Evolutionary conservation across 2,329 filamentous ascomycete genomes (phyloP).

Genomic region (Coniochaeta prunicola): DNA sequence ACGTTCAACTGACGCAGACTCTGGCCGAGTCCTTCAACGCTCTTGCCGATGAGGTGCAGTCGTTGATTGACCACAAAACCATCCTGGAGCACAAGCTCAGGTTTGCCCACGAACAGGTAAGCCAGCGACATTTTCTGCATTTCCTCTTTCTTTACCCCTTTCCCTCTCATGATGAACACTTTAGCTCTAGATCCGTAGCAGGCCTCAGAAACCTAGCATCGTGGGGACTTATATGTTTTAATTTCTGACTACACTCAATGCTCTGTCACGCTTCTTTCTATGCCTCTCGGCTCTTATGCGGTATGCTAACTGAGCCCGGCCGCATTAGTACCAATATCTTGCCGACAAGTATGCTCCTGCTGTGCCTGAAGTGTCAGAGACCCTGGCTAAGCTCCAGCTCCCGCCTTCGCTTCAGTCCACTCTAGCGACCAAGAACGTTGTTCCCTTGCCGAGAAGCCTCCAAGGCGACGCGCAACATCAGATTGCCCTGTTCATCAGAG

Average conservation of each 20-base stretch:
- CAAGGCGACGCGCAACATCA: conserved; percentile 42
- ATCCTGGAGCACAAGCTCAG: conserved; percentile 60
- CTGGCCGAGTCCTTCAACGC: conserved; percentile 58
- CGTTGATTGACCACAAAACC: conserved; percentile 54
- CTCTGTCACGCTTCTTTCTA: conserved; percentile 8
- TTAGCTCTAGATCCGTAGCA: conserved; percentile 85
- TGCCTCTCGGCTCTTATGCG: not conserved
- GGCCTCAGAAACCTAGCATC: conserved; percentile 50
- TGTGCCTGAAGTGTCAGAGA: conserved; percentile 59
- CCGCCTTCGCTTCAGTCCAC: conserved; percentile 44
- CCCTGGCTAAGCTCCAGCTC: conserved; percentile 58
- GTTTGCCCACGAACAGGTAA: conserved; percentile 60
- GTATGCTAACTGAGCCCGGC: not conserved
- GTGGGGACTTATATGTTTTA: conserved; percentile 41
- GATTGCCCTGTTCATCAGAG: conserved; percentile 55
- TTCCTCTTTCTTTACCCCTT: conserved; percentile 7
- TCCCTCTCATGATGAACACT: conserved; percentile 30
- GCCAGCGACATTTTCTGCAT: conserved; percentile 3
- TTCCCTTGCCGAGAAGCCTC: conserved; percentile 46
- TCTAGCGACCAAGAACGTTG: conserved; percentile 39
- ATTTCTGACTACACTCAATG: conserved; percentile 28
- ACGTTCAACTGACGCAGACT: conserved; percentile 41
- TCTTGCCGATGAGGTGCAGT: conserved; percentile 58
- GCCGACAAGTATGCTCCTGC: conserved; percentile 62
- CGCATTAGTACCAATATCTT: conserved; percentile 51